Evolutionary conservation across 257 asterid species (phyloP), one percentile per base, ranked within the genome.

Genomic region (Paraleonurus japonicus): DNA sequence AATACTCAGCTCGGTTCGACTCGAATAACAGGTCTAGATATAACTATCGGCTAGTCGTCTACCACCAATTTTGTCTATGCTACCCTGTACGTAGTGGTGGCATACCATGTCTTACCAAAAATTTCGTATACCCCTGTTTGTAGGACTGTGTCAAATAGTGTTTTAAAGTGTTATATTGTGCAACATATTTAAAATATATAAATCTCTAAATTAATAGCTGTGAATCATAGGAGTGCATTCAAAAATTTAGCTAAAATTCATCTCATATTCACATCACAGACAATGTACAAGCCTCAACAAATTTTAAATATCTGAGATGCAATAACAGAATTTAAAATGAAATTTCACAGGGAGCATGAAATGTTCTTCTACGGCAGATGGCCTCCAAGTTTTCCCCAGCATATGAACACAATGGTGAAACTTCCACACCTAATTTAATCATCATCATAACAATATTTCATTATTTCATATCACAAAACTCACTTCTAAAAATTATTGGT

Each of bases 341-440:
- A 81, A 94, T 92, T 82, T 94, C 99, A 81, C 99, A 89, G 62
- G 98, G 98, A 53, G 98, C 98, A 51, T 88, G 96, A 67, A 94
- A 94, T 51, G 98, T 94, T 72, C 98, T 88, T 64, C 98, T 96
- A 2, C 98, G 91, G 80, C 98, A 91, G 59, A 88, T 82, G 19
- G 96, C 87, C 84, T 94, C 99, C n/a, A 94, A 84, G 81, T 94
- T 92, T 70, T 94, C 99, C 24, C 99, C 99, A 39, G 93, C 90
- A 72, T 91, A 91, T 27, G 99, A 94, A 75, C 98, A 91, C 16
- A 86, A 92, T 8, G 99, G 94, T 22, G 98, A 94, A 69, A 94
- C 99, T 70, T 94, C 98, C 71, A 92, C 96, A 28, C 98, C 98
- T 89, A 87, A 73, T 67, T n/a, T 35, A 35, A 35, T 28, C 33